Evolutionary conservation across 164 flowering plant genomes (phyloP).

Genomic region (Kingdonia uniflora): DNA sequence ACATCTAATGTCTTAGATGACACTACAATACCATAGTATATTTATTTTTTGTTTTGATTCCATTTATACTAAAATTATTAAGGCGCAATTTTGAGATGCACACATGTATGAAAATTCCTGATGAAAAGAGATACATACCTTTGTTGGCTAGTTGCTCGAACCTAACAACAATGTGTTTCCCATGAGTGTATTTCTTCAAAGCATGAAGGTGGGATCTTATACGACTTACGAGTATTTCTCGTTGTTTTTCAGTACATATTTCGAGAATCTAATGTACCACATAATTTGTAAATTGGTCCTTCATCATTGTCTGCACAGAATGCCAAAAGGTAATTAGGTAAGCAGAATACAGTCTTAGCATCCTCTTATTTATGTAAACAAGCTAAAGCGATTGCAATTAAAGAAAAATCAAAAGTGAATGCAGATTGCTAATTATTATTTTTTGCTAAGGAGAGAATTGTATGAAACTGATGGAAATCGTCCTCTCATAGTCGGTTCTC

Average conservation of each 20-base stretch:
- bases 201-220: slow-evolving; percentile 53
- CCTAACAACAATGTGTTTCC: slow-evolving; percentile 86
- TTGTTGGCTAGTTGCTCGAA: slow-evolving; percentile 58
- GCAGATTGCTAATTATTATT: neutral
- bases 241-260: slow-evolving; percentile 40
- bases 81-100: neutral
- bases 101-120: neutral
- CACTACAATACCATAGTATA: too few relatives aligned
- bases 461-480: too few relatives aligned
- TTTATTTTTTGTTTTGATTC: too few relatives aligned
- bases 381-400: neutral
- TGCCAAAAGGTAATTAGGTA: neutral
- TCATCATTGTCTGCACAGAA: slow-evolving; percentile 65
- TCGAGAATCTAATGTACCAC: slow-evolving; percentile 87
- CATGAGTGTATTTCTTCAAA: slow-evolving; percentile 81
- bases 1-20: too few relatives aligned
- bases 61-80: too few relatives aligned
- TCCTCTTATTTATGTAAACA: too few relatives aligned
- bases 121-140: slow-evolving; percentile 26
- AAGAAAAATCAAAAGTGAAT: neutral
- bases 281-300: slow-evolving; percentile 89
- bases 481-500: too few relatives aligned
- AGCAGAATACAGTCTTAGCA: slow-evolving; percentile 2
- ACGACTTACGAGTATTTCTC: slow-evolving; percentile 45
- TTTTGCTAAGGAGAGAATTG: too few relatives aligned